phyloP scores from a whole-genome alignment of 805 yeast genomes.

The Wickerhamiella spandovensis region DNA sequence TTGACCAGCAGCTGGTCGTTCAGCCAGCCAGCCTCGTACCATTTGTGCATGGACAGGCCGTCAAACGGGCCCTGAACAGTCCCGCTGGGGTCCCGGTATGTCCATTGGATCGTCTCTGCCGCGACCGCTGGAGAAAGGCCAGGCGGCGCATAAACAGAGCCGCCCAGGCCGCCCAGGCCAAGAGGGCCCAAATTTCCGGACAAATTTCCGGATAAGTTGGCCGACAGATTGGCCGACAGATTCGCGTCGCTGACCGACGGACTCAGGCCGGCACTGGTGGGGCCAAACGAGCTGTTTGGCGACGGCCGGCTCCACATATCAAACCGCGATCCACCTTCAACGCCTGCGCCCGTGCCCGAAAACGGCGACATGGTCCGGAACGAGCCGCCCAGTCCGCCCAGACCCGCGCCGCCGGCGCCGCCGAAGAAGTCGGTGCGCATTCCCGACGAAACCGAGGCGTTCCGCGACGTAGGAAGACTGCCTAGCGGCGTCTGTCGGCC shows the following conservation, averaged over 20 bases:
- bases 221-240: not conserved
- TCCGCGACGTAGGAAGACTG: not conserved
- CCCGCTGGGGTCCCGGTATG: constrained; percentile 57
- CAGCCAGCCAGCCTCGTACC: constrained; percentile 35
- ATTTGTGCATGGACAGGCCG: constrained; percentile 61
- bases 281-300: not conserved
- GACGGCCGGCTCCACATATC: not conserved
- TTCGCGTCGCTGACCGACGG: not conserved
- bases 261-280: not conserved
- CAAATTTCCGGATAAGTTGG: not conserved
- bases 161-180: not conserved
- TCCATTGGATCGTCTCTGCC: constrained; percentile 35
- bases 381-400: not conserved
- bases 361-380: not conserved
- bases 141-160: not conserved
- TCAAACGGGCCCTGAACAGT: constrained; percentile 71
- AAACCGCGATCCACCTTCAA: not conserved
- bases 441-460: not conserved
- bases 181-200: not conserved
- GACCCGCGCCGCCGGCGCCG: not conserved
- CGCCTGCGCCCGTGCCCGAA: not conserved
- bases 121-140: not conserved
- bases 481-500: not conserved
- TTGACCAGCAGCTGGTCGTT: constrained; percentile 42
- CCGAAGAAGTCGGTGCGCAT: not conserved